Conservation (phyloP, 345 rosid genomes). For the Excoecaria cochinchinensis region DNA sequence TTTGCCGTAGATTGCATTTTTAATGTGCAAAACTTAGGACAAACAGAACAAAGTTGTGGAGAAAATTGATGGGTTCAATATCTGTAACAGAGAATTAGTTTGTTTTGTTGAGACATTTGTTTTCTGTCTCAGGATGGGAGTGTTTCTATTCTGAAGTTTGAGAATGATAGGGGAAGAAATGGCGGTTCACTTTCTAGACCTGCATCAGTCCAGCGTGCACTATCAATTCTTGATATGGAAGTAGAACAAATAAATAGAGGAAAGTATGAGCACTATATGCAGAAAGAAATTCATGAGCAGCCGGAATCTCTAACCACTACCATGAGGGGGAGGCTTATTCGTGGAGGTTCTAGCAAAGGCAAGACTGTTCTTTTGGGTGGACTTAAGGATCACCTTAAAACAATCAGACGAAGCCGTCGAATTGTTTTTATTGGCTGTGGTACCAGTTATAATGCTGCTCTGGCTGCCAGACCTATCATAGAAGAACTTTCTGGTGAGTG, state of each 20-base stretch:
- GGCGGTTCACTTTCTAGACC: constrained; percentile 56
- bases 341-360: constrained; percentile 77
- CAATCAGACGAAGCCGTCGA: constrained; percentile 88
- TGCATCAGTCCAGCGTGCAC: constrained; percentile 90
- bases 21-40: background rate
- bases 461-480: constrained; percentile 89
- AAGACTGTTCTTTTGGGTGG: constrained; percentile 95
- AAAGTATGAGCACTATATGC: constrained; percentile 88
- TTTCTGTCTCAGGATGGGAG: constrained; percentile 70
- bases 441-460: constrained; percentile 95
- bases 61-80: background rate
- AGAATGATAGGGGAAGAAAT: constrained; percentile 54
- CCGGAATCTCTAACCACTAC: constrained; percentile 95
- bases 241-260: constrained; percentile 98
- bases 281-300: constrained; percentile 98
- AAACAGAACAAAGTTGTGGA: background rate
- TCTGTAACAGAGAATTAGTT: background rate
- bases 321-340: constrained; percentile 94
- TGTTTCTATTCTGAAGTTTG: constrained; percentile 76
- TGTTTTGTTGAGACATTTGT: constrained; percentile 2
- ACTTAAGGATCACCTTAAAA: constrained; percentile 86
- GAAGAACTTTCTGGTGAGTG: constrained; percentile 92
- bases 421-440: constrained; percentile 95
- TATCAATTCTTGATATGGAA: constrained; percentile 91
- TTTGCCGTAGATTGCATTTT: background rate